phyloP scores from a whole-genome alignment of 1,284 basidiomycete species.

The Cerioporus squamosus region DNA sequence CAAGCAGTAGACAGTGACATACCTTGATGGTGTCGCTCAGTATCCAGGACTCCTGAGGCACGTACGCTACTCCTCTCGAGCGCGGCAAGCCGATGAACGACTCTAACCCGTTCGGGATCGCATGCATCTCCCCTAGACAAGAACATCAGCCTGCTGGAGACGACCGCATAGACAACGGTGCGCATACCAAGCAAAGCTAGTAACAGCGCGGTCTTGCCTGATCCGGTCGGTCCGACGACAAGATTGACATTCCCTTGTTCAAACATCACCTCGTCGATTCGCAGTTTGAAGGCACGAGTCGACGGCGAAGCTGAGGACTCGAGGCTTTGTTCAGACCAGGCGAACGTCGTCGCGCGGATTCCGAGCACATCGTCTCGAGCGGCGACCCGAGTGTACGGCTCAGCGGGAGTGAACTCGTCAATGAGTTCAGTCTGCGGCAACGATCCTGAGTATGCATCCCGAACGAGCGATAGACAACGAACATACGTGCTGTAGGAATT shows the following conservation, averaged over 20 bases:
- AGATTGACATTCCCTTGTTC: constrained; percentile 61
- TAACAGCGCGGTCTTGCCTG: constrained; percentile 53
- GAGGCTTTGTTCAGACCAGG: constrained; percentile 39
- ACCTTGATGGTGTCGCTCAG: constrained; percentile 55
- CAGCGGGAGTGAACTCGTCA: constrained; percentile 39
- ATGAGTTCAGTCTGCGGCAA: constrained; percentile 48
- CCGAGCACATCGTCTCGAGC: constrained; percentile 35
- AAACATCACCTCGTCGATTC: constrained; percentile 59
- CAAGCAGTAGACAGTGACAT: background rate
- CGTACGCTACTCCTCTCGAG: constrained; percentile 68
- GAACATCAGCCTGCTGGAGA: no score
- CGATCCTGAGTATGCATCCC: background rate
- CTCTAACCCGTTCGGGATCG: constrained; percentile 49
- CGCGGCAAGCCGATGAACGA: constrained; percentile 72
- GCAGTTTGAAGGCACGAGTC: constrained; percentile 51
- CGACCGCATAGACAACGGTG: no score
- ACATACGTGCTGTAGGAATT: constrained; percentile 47
- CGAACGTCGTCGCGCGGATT: constrained; percentile 45
- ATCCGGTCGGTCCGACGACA: constrained; percentile 66
- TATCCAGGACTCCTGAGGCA: constrained; percentile 80
- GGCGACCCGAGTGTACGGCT: background rate
- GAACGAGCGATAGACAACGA: background rate
- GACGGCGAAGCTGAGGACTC: background rate
- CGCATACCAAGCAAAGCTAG: constrained; percentile 52
- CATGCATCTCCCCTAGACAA: constrained; percentile 57